Evolutionary conservation across 2,329 filamentous ascomycete genomes (phyloP).

Genomic region (Ceratocystis cubensis): DNA sequence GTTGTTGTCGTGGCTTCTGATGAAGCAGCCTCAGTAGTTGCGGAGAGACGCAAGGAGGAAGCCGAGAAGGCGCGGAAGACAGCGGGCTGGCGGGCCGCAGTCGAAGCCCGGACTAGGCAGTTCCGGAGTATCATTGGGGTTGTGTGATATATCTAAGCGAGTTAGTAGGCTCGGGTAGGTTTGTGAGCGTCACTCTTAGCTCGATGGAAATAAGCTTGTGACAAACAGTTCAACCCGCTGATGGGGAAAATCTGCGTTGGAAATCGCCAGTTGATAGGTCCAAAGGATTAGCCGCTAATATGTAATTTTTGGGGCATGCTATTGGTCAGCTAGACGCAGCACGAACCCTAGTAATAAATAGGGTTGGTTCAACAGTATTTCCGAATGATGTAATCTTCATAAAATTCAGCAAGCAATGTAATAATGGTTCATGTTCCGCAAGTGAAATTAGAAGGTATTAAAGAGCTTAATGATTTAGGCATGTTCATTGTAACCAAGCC

Average conservation of each 20-base stretch:
- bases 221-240: neutral
- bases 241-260: conserved; percentile 17
- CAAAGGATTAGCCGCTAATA: neutral
- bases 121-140: conserved; percentile 24
- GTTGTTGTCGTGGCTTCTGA: conserved; percentile 5
- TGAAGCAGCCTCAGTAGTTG: conserved; percentile 8
- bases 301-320: neutral
- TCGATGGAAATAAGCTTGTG: neutral
- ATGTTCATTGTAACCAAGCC: neutral
- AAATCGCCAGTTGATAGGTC: conserved; percentile 4
- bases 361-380: neutral
- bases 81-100: conserved; percentile 12
- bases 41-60: conserved; percentile 9
- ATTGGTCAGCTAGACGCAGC: neutral
- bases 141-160: neutral
- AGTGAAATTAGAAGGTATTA: neutral
- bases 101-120: conserved; percentile 1
- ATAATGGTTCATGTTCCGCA: neutral
- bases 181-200: neutral
- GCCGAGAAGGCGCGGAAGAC: conserved; percentile 16
- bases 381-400: too few species aligned
- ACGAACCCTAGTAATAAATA: neutral
- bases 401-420: too few species aligned
- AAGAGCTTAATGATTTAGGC: neutral
- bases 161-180: neutral